Evolutionary conservation across 2,329 filamentous ascomycete genomes (phyloP), one percentile per base, ranked within the genome.

Genomic region (Xylariaceae sp.): DNA sequence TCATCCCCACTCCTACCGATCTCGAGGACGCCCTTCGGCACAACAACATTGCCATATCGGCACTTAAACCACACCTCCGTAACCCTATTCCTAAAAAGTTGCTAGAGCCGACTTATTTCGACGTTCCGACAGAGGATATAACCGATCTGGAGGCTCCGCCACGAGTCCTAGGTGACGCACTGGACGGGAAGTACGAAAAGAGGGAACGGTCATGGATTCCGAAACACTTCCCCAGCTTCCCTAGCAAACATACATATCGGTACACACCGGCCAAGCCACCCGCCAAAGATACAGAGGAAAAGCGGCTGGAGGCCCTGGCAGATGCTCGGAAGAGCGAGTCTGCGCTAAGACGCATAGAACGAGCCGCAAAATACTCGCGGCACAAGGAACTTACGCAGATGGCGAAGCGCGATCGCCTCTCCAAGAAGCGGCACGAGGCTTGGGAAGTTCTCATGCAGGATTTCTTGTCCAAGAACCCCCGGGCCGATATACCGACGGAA

Each of bases 391-490:
- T 85, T 49, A 84, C 82, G 65, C 76, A 79, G 2, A 72, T 81
- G 1, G 83, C 85, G 1, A 77, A 82, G 64, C 77, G 78, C 56
- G 79, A 84, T 65, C 69, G 73, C 1, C 73, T 78, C 17, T 81
- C 80, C 50, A 82, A 80, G 65, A 76, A 82, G 61, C 77, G 84
- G 13, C 83, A 86, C 66, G 74, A 80, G 5, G 72, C 85, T 3
- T 88, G 85, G 84, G 84, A 87, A 71, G 71, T 74, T 10, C 80
- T 82, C 0, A 87, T 87, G 83, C 78, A 78, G 54, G 78, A 80
- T 47, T 76, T 87, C 50, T 77, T 85, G 60, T 73, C 76, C 52
- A 71, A 73, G 17, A 68, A 69, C 49, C 61, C 61, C 59, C 63
- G 67, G 61, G 63, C 71, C 63, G 61, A 67, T 37, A 75, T 74